These are phyloP conservation scores for Protostelium mycophagum DNA, from an alignment of 78 protist species.

Conservation along the genomic window DNA sequence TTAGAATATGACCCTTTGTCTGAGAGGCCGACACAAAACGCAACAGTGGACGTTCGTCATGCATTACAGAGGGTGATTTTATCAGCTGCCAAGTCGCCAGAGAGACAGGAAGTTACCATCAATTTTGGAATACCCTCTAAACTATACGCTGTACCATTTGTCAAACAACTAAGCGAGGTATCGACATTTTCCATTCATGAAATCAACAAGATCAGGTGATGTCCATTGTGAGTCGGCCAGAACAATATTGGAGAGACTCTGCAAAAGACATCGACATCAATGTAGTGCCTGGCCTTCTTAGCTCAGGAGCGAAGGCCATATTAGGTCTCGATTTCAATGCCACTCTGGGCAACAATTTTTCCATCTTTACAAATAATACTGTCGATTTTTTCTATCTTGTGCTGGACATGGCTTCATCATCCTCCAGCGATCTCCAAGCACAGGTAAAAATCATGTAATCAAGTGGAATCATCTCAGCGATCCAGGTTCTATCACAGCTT, in stretches of 20 bases:
- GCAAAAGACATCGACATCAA: neutral
- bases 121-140: neutral
- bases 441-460: neutral
- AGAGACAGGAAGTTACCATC: neutral
- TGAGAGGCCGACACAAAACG: neutral
- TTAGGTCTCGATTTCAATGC: neutral
- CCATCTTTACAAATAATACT: neutral
- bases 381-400: neutral
- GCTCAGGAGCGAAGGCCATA: neutral
- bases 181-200: neutral
- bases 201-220: neutral
- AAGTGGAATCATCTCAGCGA: neutral
- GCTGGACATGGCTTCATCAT: neutral
- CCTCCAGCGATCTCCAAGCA: neutral
- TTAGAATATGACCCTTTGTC: neutral
- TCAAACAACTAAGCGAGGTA: neutral
- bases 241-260: neutral
- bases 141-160: neutral
- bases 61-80: neutral
- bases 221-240: neutral
- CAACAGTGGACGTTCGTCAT: neutral
- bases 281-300: neutral
- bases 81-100: neutral
- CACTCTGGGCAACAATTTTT: neutral
- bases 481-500: neutral